phyloP scores from a whole-genome alignment of 257 asterid species.

The Hygrophila difformis region DNA sequence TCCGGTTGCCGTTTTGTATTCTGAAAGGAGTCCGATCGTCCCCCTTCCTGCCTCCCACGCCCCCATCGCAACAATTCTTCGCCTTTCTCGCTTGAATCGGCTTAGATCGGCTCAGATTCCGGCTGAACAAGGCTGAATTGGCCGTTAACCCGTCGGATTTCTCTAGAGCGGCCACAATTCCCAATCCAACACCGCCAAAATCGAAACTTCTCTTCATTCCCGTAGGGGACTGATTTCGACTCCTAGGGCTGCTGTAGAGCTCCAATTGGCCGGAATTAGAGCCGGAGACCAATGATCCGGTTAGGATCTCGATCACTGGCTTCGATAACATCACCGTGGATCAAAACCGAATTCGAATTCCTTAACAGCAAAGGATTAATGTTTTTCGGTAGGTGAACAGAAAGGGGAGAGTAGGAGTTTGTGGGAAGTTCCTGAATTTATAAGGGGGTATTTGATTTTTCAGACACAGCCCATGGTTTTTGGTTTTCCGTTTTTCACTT shows the following conservation, averaged over 20 bases:
- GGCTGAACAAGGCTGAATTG: conserved; percentile 20
- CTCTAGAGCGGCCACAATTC: conserved; percentile 70
- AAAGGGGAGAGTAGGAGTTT: too few species aligned
- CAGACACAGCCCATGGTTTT: too few species aligned
- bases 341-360: too few species aligned
- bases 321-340: not conserved
- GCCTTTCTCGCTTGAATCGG: conserved; percentile 43
- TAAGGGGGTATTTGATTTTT: too few species aligned
- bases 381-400: not conserved
- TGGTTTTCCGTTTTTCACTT: too few species aligned
- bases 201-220: conserved; percentile 31
- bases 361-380: not conserved
- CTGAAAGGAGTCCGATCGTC: conserved; percentile 15
- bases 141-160: conserved; percentile 19
- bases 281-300: conserved; percentile 6
- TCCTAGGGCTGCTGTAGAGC: conserved; percentile 23
- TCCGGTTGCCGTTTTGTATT: conserved; percentile 13
- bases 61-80: not conserved
- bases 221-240: conserved; percentile 43
- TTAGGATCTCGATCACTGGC: conserved; percentile 11
- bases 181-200: conserved; percentile 61
- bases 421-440: too few species aligned
- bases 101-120: conserved; percentile 34
- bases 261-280: conserved; percentile 20
- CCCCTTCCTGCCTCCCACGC: conserved; percentile 11